Conservation (phyloP, 176 grass and related monocot genomes). For the Areca catechu region DNA sequence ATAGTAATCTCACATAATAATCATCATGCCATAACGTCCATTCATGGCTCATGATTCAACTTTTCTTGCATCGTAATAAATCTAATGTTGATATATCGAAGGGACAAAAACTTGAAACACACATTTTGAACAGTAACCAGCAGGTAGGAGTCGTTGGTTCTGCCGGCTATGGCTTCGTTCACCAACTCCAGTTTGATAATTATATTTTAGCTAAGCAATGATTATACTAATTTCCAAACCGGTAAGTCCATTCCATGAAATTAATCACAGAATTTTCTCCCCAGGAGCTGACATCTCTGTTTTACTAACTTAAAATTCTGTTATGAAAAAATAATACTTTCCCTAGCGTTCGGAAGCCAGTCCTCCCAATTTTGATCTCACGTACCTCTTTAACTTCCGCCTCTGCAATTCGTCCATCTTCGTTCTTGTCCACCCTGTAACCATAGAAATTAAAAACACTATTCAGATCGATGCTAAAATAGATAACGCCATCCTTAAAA, state of each 20-base stretch:
- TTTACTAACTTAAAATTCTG: background rate
- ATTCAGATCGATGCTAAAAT: background rate
- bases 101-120: too few relatives aligned
- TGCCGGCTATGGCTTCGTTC: constrained; percentile 43
- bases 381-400: constrained; percentile 98
- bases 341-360: too few relatives aligned
- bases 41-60: too few relatives aligned
- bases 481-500: background rate
- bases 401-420: constrained; percentile 72
- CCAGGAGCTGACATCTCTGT: constrained; percentile 20
- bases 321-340: too few relatives aligned
- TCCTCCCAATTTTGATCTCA: background rate
- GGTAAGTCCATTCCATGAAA: constrained; percentile 10
- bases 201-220: too few relatives aligned
- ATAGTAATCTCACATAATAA: background rate
- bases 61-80: too few relatives aligned
- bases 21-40: background rate
- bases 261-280: background rate
- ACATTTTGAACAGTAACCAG: background rate
- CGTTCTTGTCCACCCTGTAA: constrained; percentile 96
- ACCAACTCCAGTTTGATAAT: constrained; percentile 46
- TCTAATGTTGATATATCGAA: too few relatives aligned
- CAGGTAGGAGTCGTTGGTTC: constrained; percentile 55
- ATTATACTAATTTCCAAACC: too few relatives aligned
- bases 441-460: background rate